Percentiles rank a stretch among this genome's conserved stretches.
Evolutionary conservation across 164 flowering plant species (phyloP).

Genomic region (Stephania cephalantha): DNA sequence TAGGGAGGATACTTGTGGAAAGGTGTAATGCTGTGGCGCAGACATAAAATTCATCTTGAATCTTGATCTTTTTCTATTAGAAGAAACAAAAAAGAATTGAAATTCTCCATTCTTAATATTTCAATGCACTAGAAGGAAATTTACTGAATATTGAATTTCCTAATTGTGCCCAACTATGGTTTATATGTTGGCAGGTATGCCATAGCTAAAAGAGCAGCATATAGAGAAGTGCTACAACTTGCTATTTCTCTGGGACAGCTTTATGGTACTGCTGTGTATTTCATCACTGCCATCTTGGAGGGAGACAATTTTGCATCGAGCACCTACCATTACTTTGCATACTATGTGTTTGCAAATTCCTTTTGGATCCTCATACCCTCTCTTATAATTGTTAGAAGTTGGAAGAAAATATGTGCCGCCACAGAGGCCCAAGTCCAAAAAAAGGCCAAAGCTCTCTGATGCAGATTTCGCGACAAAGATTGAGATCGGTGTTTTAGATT

Average conservation of each 20-base stretch:
- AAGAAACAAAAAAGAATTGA: not conserved
- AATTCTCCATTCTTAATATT: not conserved
- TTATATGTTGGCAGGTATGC: slow-evolving; percentile 55
- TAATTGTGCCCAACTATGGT: not conserved
- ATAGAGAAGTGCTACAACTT: slow-evolving; percentile 72
- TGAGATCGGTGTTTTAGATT: not conserved
- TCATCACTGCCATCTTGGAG: slow-evolving; percentile 57
- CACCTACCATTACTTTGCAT: slow-evolving; percentile 54
- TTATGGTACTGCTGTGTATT: slow-evolving; percentile 67
- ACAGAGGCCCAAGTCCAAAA: slow-evolving; percentile 33
- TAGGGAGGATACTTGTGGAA: not conserved
- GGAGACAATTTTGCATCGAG: slow-evolving; percentile 77
- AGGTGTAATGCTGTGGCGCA: not conserved
- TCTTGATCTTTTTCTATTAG: not conserved
- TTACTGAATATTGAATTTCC: not conserved
- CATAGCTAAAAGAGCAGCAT: slow-evolving; percentile 57
- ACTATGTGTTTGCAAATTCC: slow-evolving; percentile 59
- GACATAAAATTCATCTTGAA: not conserved
- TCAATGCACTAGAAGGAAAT: not conserved
- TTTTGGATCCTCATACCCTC: slow-evolving; percentile 75
- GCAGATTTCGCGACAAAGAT: not conserved
- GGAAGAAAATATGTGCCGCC: slow-evolving; percentile 73
- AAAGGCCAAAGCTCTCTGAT: slow-evolving; percentile 50
- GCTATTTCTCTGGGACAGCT: slow-evolving; percentile 84
- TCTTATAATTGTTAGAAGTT: slow-evolving; percentile 54